Conservation (phyloP, 306 rosid genomes). For the Citrullus amarus region DNA sequence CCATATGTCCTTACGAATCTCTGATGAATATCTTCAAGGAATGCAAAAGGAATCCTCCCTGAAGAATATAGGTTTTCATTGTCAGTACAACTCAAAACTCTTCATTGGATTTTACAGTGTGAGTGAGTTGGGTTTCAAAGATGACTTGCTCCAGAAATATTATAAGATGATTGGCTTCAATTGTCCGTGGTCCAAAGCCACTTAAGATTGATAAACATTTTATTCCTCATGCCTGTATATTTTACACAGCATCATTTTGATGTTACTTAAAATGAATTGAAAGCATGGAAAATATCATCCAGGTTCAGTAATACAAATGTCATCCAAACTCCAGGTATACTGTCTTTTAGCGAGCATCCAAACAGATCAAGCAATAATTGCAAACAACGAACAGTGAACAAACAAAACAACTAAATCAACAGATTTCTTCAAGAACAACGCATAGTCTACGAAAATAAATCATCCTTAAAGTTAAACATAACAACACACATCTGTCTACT, state of each 20-base stretch:
- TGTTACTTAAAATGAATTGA: neutral
- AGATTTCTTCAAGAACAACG: neutral
- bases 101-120: neutral
- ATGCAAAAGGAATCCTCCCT: conserved; percentile 93
- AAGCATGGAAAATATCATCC: neutral
- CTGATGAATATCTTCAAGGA: conserved; percentile 93
- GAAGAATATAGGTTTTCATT: neutral
- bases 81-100: neutral
- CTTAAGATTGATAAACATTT: neutral
- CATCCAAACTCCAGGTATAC: neutral
- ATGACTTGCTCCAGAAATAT: neutral
- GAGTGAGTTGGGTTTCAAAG: neutral
- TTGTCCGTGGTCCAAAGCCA: neutral
- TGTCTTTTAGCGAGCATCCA: neutral
- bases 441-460: neutral
- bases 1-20: conserved; percentile 80
- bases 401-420: neutral
- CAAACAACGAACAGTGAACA: neutral
- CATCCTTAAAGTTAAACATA: neutral
- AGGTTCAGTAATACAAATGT: neutral
- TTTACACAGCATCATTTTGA: neutral
- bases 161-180: neutral
- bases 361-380: neutral
- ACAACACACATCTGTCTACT: neutral
- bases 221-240: neutral